Conservation (phyloP, 169 alveolate genomes). For the Plasmodium inui region DNA sequence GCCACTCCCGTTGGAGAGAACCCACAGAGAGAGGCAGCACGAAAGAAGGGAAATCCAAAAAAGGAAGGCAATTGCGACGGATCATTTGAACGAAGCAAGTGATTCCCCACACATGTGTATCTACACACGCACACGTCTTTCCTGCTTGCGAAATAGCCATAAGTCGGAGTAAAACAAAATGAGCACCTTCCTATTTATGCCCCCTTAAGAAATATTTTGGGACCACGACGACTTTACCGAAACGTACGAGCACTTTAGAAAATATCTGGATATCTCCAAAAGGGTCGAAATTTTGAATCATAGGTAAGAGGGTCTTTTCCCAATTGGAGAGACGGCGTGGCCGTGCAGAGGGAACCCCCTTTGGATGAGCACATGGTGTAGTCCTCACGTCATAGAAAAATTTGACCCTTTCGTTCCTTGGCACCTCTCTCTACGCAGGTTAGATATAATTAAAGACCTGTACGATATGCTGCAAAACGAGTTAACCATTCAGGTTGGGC, state of each 20-base stretch:
- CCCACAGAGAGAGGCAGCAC: not conserved
- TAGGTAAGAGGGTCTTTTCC: slow-evolving; percentile 66
- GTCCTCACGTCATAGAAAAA: not conserved
- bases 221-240: slow-evolving; percentile 89
- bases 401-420: not conserved
- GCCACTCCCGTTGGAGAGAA: not conserved
- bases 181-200: not conserved
- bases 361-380: not conserved
- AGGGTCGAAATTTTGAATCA: slow-evolving; percentile 89
- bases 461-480: slow-evolving; percentile 90
- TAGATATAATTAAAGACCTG: slow-evolving; percentile 89
- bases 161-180: not conserved
- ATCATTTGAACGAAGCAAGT: not conserved
- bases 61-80: not conserved
- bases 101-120: not conserved
- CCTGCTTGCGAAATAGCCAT: not conserved
- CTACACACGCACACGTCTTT: not conserved
- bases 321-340: not conserved
- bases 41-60: not conserved
- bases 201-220: slow-evolving; percentile 86
- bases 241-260: slow-evolving; percentile 84
- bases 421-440: slow-evolving; percentile 28
- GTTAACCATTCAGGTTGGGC: slow-evolving; percentile 81
- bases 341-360: not conserved
- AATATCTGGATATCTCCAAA: slow-evolving; percentile 88